Conservation (phyloP, 2,329 filamentous ascomycete genomes). For the Penicillium concentricum region DNA sequence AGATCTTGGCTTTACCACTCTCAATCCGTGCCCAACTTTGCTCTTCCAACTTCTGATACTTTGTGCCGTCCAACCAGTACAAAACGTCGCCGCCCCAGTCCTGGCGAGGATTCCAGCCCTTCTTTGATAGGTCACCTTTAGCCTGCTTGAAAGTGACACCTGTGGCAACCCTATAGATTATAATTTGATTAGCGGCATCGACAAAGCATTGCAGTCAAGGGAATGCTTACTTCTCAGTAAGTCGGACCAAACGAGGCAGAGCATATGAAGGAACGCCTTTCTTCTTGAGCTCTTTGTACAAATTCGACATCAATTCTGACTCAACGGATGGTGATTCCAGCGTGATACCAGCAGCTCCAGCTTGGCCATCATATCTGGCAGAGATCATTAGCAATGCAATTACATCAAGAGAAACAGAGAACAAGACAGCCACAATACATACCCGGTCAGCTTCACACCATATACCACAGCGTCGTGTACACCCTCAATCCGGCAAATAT, state of each 20-base stretch:
- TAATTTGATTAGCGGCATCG: not conserved
- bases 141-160: conserved; percentile 54
- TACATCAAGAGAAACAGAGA: not conserved
- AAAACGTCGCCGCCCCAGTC: conserved; percentile 38
- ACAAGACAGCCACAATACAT: conserved; percentile 10
- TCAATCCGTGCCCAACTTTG: conserved; percentile 44
- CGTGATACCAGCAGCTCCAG: conserved; percentile 48
- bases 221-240: conserved; percentile 44
- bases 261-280: conserved; percentile 50
- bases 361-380: conserved; percentile 50
- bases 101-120: conserved; percentile 39
- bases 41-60: conserved; percentile 41
- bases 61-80: conserved; percentile 46
- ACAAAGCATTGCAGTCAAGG: not conserved
- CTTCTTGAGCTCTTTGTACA: conserved; percentile 41
- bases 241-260: conserved; percentile 48
- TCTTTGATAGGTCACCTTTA: conserved; percentile 46
- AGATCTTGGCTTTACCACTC: conserved; percentile 45
- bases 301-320: conserved; percentile 36
- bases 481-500: conserved; percentile 42
- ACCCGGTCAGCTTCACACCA: conserved; percentile 44
- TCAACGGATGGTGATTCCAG: conserved; percentile 36
- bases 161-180: conserved; percentile 39
- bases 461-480: conserved; percentile 48
- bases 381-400: not conserved